phyloP scores from a whole-genome alignment of 164 flowering plant genomes.

The Magnolia officinalis region DNA sequence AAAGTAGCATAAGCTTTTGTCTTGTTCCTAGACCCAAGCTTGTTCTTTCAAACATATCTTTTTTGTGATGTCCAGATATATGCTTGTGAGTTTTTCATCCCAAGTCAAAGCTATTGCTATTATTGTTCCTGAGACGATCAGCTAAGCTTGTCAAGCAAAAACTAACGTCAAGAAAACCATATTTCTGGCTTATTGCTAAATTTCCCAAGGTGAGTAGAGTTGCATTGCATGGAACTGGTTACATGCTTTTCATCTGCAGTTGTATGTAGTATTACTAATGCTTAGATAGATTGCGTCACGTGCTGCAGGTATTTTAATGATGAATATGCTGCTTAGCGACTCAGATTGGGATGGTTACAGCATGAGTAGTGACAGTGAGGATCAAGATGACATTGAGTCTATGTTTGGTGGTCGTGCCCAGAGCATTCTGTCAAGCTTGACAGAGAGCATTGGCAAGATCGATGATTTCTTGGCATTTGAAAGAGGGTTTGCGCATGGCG shows the following conservation, averaged over 20 bases:
- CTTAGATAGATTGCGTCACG: not conserved
- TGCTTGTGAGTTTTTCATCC: not conserved
- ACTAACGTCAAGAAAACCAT: not conserved
- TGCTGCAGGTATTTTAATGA: constrained; percentile 12
- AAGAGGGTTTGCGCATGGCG: constrained; percentile 65
- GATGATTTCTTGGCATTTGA: constrained; percentile 88
- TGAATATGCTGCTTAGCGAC: constrained; percentile 56
- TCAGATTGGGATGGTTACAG: constrained; percentile 66
- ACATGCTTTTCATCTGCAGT: not conserved
- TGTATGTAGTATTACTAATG: not conserved
- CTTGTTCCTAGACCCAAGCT: not conserved
- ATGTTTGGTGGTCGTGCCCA: constrained; percentile 64
- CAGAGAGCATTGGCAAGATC: constrained; percentile 76
- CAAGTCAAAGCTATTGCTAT: not conserved
- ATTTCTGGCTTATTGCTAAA: not conserved
- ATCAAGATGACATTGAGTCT: constrained; percentile 56
- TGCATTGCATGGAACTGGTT: not conserved
- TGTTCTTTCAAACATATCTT: not conserved
- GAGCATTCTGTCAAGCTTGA: constrained; percentile 74
- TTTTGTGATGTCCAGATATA: not conserved
- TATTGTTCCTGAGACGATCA: constrained; percentile 6
- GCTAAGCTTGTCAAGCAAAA: not conserved
- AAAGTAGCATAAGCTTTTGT: not conserved
- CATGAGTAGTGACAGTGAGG: constrained; percentile 70
- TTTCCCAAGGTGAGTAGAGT: not conserved